A percentile compares a stretch with the other conserved stretches of the same genome.
These are phyloP conservation scores for Nepenthes alata DNA, from an alignment of 179 eudicot species.

Conservation along the genomic window DNA sequence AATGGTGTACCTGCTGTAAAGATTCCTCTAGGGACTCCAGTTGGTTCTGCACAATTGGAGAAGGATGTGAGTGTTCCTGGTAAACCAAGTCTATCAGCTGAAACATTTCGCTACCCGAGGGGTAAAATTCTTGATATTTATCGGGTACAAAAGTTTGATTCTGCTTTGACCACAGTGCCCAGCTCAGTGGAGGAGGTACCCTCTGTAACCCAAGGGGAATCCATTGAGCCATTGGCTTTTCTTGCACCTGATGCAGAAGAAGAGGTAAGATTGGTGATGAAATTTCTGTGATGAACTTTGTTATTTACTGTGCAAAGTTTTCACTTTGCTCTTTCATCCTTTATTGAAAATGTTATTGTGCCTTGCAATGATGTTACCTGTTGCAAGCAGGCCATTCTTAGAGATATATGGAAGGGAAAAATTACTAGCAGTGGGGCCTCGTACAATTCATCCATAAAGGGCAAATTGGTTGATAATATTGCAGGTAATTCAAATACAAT, in stretches of 20 bases:
- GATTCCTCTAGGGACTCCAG: conserved; percentile 39
- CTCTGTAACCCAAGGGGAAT: conserved; percentile 37
- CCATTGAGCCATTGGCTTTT: conserved; percentile 71
- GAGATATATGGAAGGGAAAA: conserved; percentile 79
- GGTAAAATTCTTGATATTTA: conserved; percentile 88
- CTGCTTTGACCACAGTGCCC: conserved; percentile 29
- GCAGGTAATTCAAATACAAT: conserved; percentile 29
- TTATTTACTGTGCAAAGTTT: neutral
- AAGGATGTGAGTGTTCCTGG: conserved; percentile 43
- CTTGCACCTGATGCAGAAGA: conserved; percentile 67
- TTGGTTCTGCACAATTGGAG: conserved; percentile 27
- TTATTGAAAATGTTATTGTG: neutral
- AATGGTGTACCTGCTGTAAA: conserved; percentile 22
- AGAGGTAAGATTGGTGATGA: conserved; percentile 39
- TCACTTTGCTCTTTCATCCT: neutral
- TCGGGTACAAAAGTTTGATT: conserved; percentile 45
- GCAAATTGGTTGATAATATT: conserved; percentile 30
- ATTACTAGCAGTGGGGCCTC: conserved; percentile 50
- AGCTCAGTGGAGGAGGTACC: conserved; percentile 48
- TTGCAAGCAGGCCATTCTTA: conserved; percentile 42
- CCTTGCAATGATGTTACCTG: conserved; percentile 8
- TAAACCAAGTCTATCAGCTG: conserved; percentile 26
- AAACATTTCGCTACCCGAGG: conserved; percentile 63
- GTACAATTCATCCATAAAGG: conserved; percentile 36
- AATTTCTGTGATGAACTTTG: neutral